Percentiles rank a stretch among this genome's conserved stretches.
Conservation (phyloP, 352 stramenopile species). For the Pseudoperonospora humuli region DNA sequence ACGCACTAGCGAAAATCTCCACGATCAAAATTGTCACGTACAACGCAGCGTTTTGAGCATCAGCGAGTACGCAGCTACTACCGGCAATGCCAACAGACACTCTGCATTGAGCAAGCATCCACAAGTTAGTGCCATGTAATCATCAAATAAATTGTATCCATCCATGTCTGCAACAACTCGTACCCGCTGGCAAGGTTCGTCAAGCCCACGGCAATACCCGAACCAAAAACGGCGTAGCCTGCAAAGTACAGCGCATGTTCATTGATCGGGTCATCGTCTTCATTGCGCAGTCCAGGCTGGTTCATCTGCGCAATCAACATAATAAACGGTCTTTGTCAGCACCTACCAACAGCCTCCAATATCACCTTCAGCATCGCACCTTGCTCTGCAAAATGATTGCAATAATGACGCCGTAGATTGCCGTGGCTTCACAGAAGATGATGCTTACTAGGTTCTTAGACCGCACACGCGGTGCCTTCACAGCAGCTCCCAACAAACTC, state of each 20-base stretch:
- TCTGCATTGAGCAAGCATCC: conserved; percentile 27
- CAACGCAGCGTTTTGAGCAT: conserved; percentile 96
- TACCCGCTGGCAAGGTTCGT: conserved; percentile 96
- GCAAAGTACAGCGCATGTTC: conserved; percentile 90
- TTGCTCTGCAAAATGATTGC: conserved; percentile 99
- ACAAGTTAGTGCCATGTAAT: conserved; percentile 4
- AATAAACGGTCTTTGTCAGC: neutral
- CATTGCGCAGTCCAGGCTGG: conserved; percentile 50
- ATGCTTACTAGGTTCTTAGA: conserved; percentile 99
- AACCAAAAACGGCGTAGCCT: conserved; percentile 96
- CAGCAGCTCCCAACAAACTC: conserved; percentile 94
- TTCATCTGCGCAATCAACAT: conserved; percentile 46
- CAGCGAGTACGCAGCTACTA: conserved; percentile 95
- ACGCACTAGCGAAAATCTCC: conserved; percentile 98
- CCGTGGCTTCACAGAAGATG: conserved; percentile 99
- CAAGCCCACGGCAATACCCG: conserved; percentile 95
- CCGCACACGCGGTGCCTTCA: conserved; percentile 97
- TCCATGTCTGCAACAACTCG: conserved; percentile 6
- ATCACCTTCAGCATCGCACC: conserved; percentile 28
- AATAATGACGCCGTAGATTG: conserved; percentile 99
- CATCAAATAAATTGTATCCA: neutral
- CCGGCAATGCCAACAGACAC: conserved; percentile 97
- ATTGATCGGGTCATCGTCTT: conserved; percentile 63
- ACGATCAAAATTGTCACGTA: conserved; percentile 99
- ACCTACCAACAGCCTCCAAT: neutral